Base-by-base conservation (phyloP, 768 basidiomycete species). In the Lentinula aciculospora region DNA sequence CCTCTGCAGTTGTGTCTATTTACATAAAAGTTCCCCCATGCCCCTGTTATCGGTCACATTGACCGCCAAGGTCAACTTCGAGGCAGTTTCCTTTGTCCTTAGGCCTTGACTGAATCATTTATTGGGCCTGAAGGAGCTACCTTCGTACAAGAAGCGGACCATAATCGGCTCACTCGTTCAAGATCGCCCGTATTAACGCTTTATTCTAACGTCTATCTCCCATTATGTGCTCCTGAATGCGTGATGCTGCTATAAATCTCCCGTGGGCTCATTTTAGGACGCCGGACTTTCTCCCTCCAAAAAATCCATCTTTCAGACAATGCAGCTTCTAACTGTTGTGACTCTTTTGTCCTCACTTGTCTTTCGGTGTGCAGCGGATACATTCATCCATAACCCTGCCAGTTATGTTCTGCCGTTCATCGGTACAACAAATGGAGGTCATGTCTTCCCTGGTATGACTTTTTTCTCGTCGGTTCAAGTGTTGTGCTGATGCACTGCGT, bases 341-440 rank as follows among this genome's bases (percentile, higher is more conserved):
- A 8, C 42, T 44, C 42, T 44, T 19, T 5, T 44, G 42, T 21
- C 42, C 23, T 44, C 42, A 12, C 4, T n/a, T 23, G 21, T 44
- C 21, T 21, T 44, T 19, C 21, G 3, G 19, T 44, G 49, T 34
- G 21, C 28, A 1, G 49, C 28, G 13, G 49, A 50, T 13, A 17
- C 10, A 19, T 23, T 50, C 31, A 53, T 53, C 10, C 19, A 13
- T 58, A 65, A 80, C 56, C 77, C 76, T 19, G 68, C 74, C 3
- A 72, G 71, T 56, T 72, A 73, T 54, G 84, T 85, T 36, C 77
- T 82, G 53, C 74, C 81, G 17, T 86, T 86, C 69, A 82, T 87
- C 15, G 85, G 85, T 17, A 84, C 84, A 0, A 79, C 77, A 1
- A 82, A 83, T 59, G 84, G 82, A 13, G 85, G 85, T 0, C 83